These are phyloP conservation scores for Strobilomyces confusus DNA, from an alignment of 768 basidiomycete species.

Conservation along the genomic window DNA sequence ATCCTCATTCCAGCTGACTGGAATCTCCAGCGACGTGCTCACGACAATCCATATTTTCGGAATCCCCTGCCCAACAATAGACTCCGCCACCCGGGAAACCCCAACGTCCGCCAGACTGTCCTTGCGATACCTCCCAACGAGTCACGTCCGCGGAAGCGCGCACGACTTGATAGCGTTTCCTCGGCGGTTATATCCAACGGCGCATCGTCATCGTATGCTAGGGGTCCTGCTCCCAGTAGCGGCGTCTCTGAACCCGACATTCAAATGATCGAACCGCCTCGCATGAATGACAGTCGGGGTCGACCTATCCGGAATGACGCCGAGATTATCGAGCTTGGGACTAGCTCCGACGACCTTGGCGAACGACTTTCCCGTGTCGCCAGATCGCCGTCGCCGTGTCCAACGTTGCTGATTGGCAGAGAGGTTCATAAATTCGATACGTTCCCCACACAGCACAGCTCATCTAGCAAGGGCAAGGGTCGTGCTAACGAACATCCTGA, in stretches of 20 bases:
- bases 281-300: neutral
- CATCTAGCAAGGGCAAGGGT: conserved; percentile 22
- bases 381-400: conserved; percentile 25
- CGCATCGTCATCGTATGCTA: conserved; percentile 1
- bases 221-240: neutral
- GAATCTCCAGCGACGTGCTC: conserved; percentile 1
- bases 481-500: conserved; percentile 12
- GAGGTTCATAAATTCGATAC: conserved; percentile 20
- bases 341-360: conserved; percentile 22
- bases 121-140: conserved; percentile 10
- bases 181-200: neutral
- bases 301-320: conserved; percentile 8
- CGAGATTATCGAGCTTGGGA: conserved; percentile 20
- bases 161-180: conserved; percentile 13
- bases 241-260: conserved; percentile 20
- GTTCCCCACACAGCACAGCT: conserved; percentile 9
- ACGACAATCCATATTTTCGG: conserved; percentile 16
- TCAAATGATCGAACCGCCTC: conserved; percentile 13
- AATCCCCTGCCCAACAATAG: neutral
- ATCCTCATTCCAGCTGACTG: conserved; percentile 7
- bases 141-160: conserved; percentile 21
- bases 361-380: conserved; percentile 13
- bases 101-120: conserved; percentile 19
- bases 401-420: neutral
- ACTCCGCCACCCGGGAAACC: conserved; percentile 21